These are phyloP conservation scores for Mycena kentingensis DNA, from an alignment of 768 basidiomycete species.

Conservation along the genomic window DNA sequence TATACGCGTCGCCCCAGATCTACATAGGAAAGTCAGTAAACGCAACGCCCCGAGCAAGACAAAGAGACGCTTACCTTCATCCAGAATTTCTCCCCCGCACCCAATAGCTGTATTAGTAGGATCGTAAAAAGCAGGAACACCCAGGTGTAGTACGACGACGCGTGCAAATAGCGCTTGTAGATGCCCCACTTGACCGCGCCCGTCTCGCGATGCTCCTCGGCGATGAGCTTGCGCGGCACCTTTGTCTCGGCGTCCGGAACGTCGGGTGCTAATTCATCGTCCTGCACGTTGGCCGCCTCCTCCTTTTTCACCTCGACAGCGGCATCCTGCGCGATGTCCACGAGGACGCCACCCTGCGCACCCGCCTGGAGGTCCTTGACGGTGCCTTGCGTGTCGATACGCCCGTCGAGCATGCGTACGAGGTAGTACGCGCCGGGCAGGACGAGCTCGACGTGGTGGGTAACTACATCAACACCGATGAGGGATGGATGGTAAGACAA, in stretches of 20 bases:
- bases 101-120: slow-evolving; percentile 39
- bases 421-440: slow-evolving; percentile 73
- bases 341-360: slow-evolving; percentile 59
- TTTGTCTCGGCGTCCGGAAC: slow-evolving; percentile 43
- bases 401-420: slow-evolving; percentile 79
- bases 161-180: slow-evolving; percentile 69
- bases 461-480: too few relatives aligned
- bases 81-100: slow-evolving; percentile 50
- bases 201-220: slow-evolving; percentile 79
- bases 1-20: slow-evolving; percentile 56
- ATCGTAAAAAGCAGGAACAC: slow-evolving; percentile 51
- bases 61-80: slow-evolving; percentile 41
- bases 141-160: slow-evolving; percentile 79
- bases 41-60: neutral
- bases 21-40: slow-evolving; percentile 15
- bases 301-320: slow-evolving; percentile 51
- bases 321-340: slow-evolving; percentile 56
- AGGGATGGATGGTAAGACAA: too few relatives aligned
- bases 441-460: slow-evolving; percentile 83
- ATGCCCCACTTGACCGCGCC: slow-evolving; percentile 83
- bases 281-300: slow-evolving; percentile 36
- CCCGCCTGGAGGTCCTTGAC: slow-evolving; percentile 65
- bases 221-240: slow-evolving; percentile 71
- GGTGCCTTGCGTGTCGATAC: slow-evolving; percentile 74
- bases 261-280: slow-evolving; percentile 21